Evolutionary conservation across 352 stramenopile species (phyloP), one percentile per base, ranked within the genome.

Genomic region (Phytophthora europaea): DNA sequence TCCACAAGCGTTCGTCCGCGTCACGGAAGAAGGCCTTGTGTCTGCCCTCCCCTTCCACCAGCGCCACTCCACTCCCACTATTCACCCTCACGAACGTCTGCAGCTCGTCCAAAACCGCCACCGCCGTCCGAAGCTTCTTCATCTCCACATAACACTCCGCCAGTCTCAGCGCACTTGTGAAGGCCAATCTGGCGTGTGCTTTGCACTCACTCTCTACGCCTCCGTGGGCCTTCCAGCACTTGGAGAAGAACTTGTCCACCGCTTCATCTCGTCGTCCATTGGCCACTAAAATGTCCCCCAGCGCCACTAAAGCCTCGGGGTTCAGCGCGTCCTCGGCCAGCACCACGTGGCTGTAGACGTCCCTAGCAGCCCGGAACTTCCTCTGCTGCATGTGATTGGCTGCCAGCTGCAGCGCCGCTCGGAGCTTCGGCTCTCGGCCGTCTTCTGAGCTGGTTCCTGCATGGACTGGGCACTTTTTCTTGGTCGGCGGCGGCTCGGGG

Each of bases 241-340:
- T 76, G 3, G 66, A 59, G 76, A 84, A 90, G 56, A 79, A 89
- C 8, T 72, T 56, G 10, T 72, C 63, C 18, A 71, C 76, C 3
- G 86, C 84, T 47, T 79, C 59, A 18, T 80, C 75, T 15, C 72
- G 83, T 8, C 76, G 76, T 2, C 70, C 78, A 63, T 83, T 90
- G 15, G 75, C 73, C 16, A 80, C 58, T 13, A 87, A 74, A 52
- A 93, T 88, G 22, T 89, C 72, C 13, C 83, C 85, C 40, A 93
- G 63, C 8, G 76, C 78, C 15, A 94, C 43, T 48, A 91, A 69
- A 20, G 80, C 86, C 31, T 91, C 80, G 0, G 68, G 43, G 55
- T 94, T 82, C 7, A 26, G 26, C 1, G 80, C 73, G 10, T 90
- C 83, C 20, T 64, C 31, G 3, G 67, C 51, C 8, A 91, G 64